A percentile compares a stretch with the other conserved stretches of the same genome.
phyloP scores from a whole-genome alignment of 202 grass and related monocot species.

The Bolboschoenoplectus hybrid region DNA sequence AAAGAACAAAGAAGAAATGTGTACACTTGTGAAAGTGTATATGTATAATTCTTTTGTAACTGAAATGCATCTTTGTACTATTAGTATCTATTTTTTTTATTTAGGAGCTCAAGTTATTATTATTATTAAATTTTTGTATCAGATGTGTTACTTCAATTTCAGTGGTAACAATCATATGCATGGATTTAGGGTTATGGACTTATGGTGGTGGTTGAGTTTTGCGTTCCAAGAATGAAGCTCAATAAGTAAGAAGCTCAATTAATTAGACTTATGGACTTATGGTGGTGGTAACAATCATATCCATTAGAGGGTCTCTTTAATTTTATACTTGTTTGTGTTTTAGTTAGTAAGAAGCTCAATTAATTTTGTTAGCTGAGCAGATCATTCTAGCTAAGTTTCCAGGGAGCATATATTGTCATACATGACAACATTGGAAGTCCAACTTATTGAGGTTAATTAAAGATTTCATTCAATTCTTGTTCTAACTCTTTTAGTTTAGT shows the following conservation, averaged over 20 bases:
- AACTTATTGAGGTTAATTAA: background rate
- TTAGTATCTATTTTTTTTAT: conserved; percentile 13
- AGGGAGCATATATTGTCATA: background rate
- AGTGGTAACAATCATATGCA: background rate
- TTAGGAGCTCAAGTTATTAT: conserved; percentile 1
- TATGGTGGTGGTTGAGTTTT: background rate
- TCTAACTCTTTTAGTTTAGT: too few relatives aligned
- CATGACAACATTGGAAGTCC: background rate
- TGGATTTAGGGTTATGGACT: background rate
- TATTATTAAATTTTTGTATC: conserved; percentile 21
- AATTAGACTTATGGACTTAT: too few relatives aligned
- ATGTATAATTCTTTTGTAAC: conserved; percentile 26
- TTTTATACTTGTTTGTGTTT: background rate
- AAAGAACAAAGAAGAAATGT: background rate
- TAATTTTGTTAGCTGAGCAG: background rate
- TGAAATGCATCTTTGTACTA: conserved; percentile 18
- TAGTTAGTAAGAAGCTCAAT: background rate
- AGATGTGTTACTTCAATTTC: background rate
- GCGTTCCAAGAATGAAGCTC: background rate
- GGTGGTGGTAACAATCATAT: too few relatives aligned
- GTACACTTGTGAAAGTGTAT: conserved; percentile 19
- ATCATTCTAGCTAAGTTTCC: background rate
- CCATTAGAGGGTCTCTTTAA: background rate
- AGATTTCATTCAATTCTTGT: background rate
- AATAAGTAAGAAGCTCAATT: background rate